Base-by-base conservation (phyloP, 2,329 filamentous ascomycete genomes). In the Truncatella angustata region DNA sequence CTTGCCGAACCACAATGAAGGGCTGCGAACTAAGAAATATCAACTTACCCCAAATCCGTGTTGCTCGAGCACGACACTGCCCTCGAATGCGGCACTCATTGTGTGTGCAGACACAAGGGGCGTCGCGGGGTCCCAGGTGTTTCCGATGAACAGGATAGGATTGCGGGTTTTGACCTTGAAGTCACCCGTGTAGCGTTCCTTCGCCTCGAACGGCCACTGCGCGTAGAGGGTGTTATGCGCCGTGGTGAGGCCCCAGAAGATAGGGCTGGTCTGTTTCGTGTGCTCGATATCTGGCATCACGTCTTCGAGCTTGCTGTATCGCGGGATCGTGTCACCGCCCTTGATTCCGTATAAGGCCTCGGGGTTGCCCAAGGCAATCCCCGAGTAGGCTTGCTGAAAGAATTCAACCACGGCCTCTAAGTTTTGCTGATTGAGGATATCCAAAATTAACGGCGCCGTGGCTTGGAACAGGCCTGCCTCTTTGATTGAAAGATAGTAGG, bases 71-170 rank as follows among this genome's bases (percentile, higher is more conserved):
- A 65, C 57, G 5, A 60, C 60, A 48, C 66, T 67, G 6, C 61
- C 63, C 30, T 56, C 58, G 49, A 68, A 64, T 1, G 47, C 51
- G 11, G 55, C 48, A 24, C 61, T 66, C 54, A 63, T 58, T 44
- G 64, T 65, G 36, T 51, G 36, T 7, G 65, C 67, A 30, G 63
- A 66, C 3, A 49, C 54, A 4, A 67, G 26, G 16, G 66, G 64
- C 18, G 68, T 69, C n/a, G 59, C 55, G 1, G 65, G 60, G 42
- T 71, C 68, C 6, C 54, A 58, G 6, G 56, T 58, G 39, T 64
- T 68, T 3, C 61, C 60, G 4, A 69, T 35, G 12, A 70, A 50
- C 14, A 70, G 53, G 12, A 66, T 46, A 3, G 65, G 63, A 23
- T 60, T 56, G 16, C 43, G 54, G 2, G 66, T 67, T 42, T 59